Evolutionary conservation across 306 rosid genomes (phyloP).

Genomic region (Vigna angularis): DNA sequence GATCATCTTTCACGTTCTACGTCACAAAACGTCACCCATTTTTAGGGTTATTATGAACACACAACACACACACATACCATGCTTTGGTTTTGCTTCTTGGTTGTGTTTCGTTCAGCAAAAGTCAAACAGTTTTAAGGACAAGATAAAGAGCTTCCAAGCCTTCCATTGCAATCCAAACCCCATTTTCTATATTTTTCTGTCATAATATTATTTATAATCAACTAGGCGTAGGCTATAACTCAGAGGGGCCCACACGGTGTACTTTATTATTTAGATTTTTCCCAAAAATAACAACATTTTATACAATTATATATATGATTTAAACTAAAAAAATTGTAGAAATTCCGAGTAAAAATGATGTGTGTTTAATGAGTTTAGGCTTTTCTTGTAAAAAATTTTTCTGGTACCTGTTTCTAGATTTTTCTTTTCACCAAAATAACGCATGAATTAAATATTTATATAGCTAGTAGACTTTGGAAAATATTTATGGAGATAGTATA

Average conservation of each 20-base stretch:
- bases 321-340: no score
- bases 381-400: no score
- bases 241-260: constrained; percentile 43
- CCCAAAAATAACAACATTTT: no score
- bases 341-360: no score
- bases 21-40: constrained; percentile 45
- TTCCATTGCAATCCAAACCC: constrained; percentile 45
- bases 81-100: constrained; percentile 46
- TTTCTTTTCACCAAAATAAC: no score
- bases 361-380: no score
- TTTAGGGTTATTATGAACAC: not conserved
- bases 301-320: no score
- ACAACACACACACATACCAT: not conserved
- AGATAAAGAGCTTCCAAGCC: constrained; percentile 31
- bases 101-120: constrained; percentile 43
- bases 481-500: no score
- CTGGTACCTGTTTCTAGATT: no score
- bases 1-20: not conserved
- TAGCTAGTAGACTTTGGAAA: no score
- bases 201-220: not conserved
- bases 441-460: no score
- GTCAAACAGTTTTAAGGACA: constrained; percentile 44
- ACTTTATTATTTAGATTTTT: not conserved
- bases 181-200: not conserved
- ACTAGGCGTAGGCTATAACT: not conserved